A percentile compares a stretch with the other conserved stretches of the same genome.
Evolutionary conservation across 805 yeast genomes (phyloP).

Genomic region (Kregervanrija delftensis): DNA sequence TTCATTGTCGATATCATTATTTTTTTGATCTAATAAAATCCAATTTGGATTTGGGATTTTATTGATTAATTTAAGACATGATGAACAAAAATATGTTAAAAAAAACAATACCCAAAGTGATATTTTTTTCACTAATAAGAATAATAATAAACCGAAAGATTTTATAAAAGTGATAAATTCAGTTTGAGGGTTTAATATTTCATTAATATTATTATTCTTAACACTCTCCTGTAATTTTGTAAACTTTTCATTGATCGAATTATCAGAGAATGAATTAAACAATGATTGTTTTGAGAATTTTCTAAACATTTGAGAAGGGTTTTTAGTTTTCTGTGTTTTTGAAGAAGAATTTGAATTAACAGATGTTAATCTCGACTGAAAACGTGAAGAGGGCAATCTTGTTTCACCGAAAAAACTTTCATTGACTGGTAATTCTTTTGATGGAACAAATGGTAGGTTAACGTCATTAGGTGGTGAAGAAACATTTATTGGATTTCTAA

Average conservation of each 20-base stretch:
- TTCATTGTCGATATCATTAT: conserved; percentile 1
- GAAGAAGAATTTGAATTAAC: neutral
- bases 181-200: conserved; percentile 10
- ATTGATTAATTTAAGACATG: conserved; percentile 12
- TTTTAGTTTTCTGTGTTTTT: neutral
- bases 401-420: conserved; percentile 4
- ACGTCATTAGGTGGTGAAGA: neutral
- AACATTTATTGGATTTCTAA: neutral
- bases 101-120: conserved; percentile 20
- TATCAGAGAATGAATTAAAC: neutral
- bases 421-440: conserved; percentile 7
- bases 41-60: conserved; percentile 22
- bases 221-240: neutral
- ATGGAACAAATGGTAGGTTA: conserved; percentile 12
- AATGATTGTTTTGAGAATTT: conserved; percentile 3
- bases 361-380: neutral
- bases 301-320: neutral
- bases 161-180: conserved; percentile 20
- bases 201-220: conserved; percentile 1
- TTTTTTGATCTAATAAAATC: conserved; percentile 3
- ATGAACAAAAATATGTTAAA: conserved; percentile 11
- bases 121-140: conserved; percentile 16
- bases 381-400: conserved; percentile 1
- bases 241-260: neutral
- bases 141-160: conserved; percentile 14